Evolutionary conservation across 208 protist species (phyloP), one percentile per base, ranked within the genome.

Genomic region (Acanthamoeba culbertsoni): DNA sequence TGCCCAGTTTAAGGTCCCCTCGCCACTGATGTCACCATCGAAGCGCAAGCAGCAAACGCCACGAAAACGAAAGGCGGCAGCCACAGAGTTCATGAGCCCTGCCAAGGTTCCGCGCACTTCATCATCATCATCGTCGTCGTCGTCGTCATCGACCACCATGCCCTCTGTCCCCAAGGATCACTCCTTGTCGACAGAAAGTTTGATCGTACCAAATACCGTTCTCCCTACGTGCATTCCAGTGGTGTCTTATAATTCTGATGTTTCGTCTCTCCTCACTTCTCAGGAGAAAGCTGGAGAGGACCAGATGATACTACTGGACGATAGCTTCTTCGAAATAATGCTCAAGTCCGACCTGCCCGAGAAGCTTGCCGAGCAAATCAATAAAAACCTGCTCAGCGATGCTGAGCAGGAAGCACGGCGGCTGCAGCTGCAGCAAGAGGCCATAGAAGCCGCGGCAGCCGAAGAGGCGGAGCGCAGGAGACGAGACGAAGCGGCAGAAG

Each of bases 291-390:
- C 7, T 23, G 68, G 26, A 4, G 68, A 40, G 12, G 68, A 79
- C 37, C 16, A 68, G 59, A 37, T 28, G 59, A 68, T 79, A 40
- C 37, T 79, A n/a, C 42, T 79, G 37, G 68, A 79, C 68, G 68
- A 79, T 40, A 79, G 37, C 68, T 79, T 79, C 68, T 79, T 79
- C 26, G 68, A 79, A 40, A 45, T 79, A 40, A 33, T 79, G 33
- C 68, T 79, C 40, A 79, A 79, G 37, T 79, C 68, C 37, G 68
- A 43, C 42, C 37, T 79, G 37, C 68, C 68, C 16, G 68, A 79
- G 68, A 79, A 79, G 37, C 42, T 79, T 33, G 68, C 68, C 7
- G 7, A 79, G 37, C 68, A 79, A n/a, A 79, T 79, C 68, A 79
- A 79, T 40, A 4, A 35, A 23, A 79, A 79, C 42, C 68, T 79